phyloP scores from a whole-genome alignment of 2,329 filamentous ascomycete genomes.

The Stemphylium beticola region DNA sequence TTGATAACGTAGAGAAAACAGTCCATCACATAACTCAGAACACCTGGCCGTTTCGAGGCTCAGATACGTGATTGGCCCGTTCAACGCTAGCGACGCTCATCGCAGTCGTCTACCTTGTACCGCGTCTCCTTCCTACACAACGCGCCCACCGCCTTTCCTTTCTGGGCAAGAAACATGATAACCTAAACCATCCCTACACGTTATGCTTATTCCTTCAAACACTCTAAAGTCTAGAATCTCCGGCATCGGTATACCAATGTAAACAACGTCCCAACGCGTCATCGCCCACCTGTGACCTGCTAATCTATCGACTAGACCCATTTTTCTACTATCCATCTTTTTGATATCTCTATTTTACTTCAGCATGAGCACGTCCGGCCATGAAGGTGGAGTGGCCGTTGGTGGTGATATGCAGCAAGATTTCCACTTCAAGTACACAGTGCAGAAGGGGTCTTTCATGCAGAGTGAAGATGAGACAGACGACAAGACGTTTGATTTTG shows the following conservation, averaged over 20 bases:
- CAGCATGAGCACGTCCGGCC: constrained; percentile 3
- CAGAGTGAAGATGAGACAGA: constrained; percentile 66
- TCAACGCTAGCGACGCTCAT: constrained; percentile 6
- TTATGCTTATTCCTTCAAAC: constrained; percentile 11
- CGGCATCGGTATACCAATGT: constrained; percentile 14
- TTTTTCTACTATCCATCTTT: constrained; percentile 17
- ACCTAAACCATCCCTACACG: background rate
- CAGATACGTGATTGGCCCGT: constrained; percentile 12
- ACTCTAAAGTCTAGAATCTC: constrained; percentile 3
- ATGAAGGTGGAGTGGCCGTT: background rate
- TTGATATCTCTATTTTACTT: constrained; percentile 17
- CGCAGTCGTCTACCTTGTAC: background rate
- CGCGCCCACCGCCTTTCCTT: background rate
- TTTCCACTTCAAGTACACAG: constrained; percentile 63
- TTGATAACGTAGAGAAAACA: background rate
- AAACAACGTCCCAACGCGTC: background rate
- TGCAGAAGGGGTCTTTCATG: constrained; percentile 66
- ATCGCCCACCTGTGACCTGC: background rate
- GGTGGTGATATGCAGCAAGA: constrained; percentile 8
- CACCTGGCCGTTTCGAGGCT: constrained; percentile 1
- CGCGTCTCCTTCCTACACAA: background rate
- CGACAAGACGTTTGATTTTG: constrained; percentile 67
- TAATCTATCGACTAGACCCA: constrained; percentile 12
- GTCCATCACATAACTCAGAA: background rate
- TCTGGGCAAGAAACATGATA: constrained; percentile 6